Evolutionary conservation across 495 filamentous ascomycete species (phyloP).

Genomic region (Cercophora newfieldiana): DNA sequence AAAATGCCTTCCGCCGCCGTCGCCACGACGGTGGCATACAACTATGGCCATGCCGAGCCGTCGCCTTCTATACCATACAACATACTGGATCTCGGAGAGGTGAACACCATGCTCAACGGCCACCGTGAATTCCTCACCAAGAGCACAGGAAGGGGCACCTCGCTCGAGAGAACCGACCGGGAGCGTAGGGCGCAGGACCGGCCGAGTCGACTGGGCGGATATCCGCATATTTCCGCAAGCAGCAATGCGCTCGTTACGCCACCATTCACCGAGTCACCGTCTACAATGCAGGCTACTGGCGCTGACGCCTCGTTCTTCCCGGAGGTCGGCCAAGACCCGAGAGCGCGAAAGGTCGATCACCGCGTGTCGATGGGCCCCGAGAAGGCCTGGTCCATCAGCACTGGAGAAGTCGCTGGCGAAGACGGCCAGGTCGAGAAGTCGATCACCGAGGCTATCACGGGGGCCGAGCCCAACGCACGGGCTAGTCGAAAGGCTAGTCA

Average conservation of each 20-base stretch:
- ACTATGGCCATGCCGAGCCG: conserved; percentile 12
- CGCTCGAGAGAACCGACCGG: conserved; percentile 46
- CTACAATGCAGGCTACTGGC: conserved; percentile 19
- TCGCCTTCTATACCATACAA: conserved; percentile 22
- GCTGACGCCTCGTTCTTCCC: conserved; percentile 29
- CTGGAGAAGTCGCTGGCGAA: conserved; percentile 39
- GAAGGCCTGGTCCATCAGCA: conserved; percentile 58
- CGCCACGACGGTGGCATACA: conserved; percentile 22
- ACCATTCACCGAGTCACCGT: conserved; percentile 18
- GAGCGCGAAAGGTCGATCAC: conserved; percentile 47
- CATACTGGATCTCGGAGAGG: conserved; percentile 31
- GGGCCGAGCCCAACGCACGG: conserved; percentile 73
- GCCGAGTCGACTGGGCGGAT: conserved; percentile 14
- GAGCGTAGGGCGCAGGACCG: conserved; percentile 29
- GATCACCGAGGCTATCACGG: conserved; percentile 76
- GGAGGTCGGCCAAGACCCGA: conserved; percentile 39
- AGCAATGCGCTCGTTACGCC: conserved; percentile 18
- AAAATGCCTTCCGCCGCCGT: conserved; percentile 25
- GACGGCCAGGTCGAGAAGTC: conserved; percentile 72
- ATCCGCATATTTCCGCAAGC: conserved; percentile 15
- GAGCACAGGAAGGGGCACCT: conserved; percentile 36
- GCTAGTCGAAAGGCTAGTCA: conserved; percentile 89
- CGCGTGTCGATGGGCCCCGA: conserved; percentile 45
- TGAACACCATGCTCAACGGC: conserved; percentile 40
- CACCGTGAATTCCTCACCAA: conserved; percentile 38